Conservation (phyloP, 2,329 filamentous ascomycete species). For the Trichoderma cornu-damae region DNA sequence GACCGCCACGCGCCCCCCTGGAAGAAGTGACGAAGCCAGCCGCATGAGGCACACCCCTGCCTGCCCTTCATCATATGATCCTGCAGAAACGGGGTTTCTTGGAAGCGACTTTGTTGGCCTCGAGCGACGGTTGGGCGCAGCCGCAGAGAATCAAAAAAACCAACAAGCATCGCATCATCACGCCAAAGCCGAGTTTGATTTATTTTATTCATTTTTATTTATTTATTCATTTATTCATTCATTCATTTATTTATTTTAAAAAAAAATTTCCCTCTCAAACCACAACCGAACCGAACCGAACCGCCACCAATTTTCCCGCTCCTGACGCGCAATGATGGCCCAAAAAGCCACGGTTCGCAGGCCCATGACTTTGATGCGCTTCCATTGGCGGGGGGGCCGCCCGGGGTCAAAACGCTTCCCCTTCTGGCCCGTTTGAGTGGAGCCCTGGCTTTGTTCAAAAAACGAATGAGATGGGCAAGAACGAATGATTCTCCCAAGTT, state of each 20-base stretch:
- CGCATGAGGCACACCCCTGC: background rate
- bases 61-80: constrained; percentile 12
- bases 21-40: constrained; percentile 6
- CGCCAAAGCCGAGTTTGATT: too few relatives aligned
- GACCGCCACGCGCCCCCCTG: background rate
- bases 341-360: background rate
- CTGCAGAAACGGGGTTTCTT: background rate
- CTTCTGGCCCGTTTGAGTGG: too few relatives aligned
- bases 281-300: background rate
- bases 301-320: background rate
- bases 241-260: too few relatives aligned
- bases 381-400: constrained; percentile 12
- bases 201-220: background rate
- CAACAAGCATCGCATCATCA: too few relatives aligned
- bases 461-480: too few relatives aligned
- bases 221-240: too few relatives aligned
- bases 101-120: background rate
- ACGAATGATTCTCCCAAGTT: too few relatives aligned
- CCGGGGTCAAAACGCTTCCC: too few relatives aligned
- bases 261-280: too few relatives aligned
- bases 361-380: constrained; percentile 6
- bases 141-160: background rate
- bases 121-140: background rate
- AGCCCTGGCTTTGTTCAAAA: too few relatives aligned
- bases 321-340: constrained; percentile 10